Evolutionary conservation across 306 rosid species (phyloP).

Genomic region (Amphicarpaea edgeworthii): DNA sequence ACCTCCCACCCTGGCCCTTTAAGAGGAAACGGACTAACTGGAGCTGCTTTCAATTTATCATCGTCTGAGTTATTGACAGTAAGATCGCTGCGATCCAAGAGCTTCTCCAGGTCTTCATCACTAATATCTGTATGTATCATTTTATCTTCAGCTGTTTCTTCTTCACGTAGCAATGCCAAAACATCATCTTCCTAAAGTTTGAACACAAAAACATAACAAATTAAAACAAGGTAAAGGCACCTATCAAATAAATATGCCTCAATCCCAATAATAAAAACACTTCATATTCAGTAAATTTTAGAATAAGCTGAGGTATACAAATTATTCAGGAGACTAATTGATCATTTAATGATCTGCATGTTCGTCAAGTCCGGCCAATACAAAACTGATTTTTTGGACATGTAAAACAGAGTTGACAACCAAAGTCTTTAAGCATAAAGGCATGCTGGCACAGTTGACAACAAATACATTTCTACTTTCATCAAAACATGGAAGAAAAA

Average conservation of each 20-base stretch:
- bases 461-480: not conserved
- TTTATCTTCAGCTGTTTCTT: slow-evolving; percentile 86
- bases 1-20: slow-evolving; percentile 99
- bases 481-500: not conserved
- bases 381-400: not conserved
- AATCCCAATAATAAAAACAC: not conserved
- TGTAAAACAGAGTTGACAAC: not conserved
- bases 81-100: slow-evolving; percentile 90
- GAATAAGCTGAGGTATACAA: not conserved
- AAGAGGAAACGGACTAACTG: slow-evolving; percentile 50
- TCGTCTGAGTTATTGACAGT: slow-evolving; percentile 14
- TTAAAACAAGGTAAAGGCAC: not conserved
- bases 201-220: slow-evolving; percentile 21
- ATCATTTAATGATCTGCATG: not conserved
- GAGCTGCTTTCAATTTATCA: slow-evolving; percentile 34
- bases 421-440: slow-evolving; percentile 2
- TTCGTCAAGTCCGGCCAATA: not conserved
- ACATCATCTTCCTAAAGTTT: slow-evolving; percentile 73
- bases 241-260: not conserved
- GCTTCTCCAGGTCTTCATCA: slow-evolving; percentile 72
- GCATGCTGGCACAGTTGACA: slow-evolving; percentile 2
- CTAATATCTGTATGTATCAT: slow-evolving; percentile 74
- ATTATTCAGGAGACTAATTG: not conserved
- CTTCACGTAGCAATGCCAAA: slow-evolving; percentile 71
- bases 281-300: not conserved